Percentiles rank a stretch among this genome's conserved stretches.
phyloP scores from a whole-genome alignment of 352 stramenopile species.

The Globisporangium cederbergense region DNA sequence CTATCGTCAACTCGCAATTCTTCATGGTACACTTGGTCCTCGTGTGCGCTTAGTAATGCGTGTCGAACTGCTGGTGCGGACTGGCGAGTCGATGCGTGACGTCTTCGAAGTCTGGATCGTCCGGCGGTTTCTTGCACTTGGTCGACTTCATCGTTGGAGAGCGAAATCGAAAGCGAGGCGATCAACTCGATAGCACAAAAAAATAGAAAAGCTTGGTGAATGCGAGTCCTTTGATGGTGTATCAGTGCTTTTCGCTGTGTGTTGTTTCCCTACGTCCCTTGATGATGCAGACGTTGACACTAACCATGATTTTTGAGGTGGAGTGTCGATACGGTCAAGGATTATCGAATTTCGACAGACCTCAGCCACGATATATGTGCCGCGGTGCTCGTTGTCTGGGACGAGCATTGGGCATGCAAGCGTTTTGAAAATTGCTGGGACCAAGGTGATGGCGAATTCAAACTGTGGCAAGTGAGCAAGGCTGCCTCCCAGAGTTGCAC shows the following conservation, averaged over 20 bases:
- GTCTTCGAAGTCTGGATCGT: no score
- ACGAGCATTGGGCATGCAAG: background rate
- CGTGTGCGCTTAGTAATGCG: no score
- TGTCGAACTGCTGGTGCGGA: no score
- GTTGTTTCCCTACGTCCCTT: background rate
- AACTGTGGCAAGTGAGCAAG: background rate
- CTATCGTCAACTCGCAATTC: no score
- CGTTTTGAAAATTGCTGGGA: background rate
- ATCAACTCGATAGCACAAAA: no score
- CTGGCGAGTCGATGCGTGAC: no score
- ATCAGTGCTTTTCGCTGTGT: background rate
- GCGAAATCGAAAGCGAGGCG: no score
- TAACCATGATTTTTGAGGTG: background rate
- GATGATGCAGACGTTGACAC: background rate
- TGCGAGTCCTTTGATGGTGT: no score
- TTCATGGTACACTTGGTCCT: no score
- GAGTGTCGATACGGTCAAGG: background rate
- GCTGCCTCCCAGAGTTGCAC: background rate
- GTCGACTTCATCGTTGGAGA: no score
- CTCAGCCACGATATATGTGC: background rate
- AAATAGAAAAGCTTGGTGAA: no score
- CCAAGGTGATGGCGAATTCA: background rate
- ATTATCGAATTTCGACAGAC: background rate
- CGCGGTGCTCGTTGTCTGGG: background rate
- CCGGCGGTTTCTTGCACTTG: no score